A percentile compares a stretch with the other conserved stretches of the same genome.
Conservation (phyloP, 2,329 filamentous ascomycete species). For the Fusarium begoniae region DNA sequence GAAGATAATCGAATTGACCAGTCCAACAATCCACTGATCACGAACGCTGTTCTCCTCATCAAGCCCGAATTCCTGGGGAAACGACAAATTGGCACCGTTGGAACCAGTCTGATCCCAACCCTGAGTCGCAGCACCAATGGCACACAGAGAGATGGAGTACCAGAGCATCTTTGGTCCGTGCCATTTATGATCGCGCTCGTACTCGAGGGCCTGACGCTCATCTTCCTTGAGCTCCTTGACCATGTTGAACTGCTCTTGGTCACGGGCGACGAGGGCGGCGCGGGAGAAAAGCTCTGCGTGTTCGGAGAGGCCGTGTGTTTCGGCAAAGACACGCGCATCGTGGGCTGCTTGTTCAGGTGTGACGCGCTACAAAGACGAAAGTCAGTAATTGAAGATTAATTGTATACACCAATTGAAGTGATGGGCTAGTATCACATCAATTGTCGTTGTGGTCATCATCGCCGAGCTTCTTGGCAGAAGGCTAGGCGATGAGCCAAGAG, state of each 20-base stretch:
- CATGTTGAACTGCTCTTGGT: conserved; percentile 38
- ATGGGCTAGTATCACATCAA: background rate
- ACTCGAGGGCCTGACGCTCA: conserved; percentile 48
- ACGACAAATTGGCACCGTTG: conserved; percentile 70
- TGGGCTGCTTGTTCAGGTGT: conserved; percentile 37
- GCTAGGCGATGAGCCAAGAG: conserved; percentile 1
- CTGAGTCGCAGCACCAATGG: conserved; percentile 64
- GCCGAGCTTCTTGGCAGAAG: background rate
- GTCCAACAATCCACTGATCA: conserved; percentile 55
- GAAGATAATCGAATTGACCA: conserved; percentile 48
- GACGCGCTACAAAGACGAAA: conserved; percentile 21
- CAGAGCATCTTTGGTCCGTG: conserved; percentile 56
- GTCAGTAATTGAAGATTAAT: background rate
- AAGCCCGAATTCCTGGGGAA: conserved; percentile 56
- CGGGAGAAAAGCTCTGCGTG: conserved; percentile 55
- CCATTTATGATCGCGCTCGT: conserved; percentile 68
- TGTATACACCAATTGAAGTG: background rate
- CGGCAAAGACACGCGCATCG: conserved; percentile 62
- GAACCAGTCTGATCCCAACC: conserved; percentile 73
- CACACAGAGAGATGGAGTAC: conserved; percentile 61
- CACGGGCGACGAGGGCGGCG: conserved; percentile 50
- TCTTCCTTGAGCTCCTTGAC: conserved; percentile 43
- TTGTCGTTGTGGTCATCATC: background rate
- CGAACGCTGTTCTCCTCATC: conserved; percentile 45
- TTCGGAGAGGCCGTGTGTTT: conserved; percentile 57